Evolutionary conservation across 2,329 filamentous ascomycete genomes (phyloP).

Genomic region (Volutella citrinella): DNA sequence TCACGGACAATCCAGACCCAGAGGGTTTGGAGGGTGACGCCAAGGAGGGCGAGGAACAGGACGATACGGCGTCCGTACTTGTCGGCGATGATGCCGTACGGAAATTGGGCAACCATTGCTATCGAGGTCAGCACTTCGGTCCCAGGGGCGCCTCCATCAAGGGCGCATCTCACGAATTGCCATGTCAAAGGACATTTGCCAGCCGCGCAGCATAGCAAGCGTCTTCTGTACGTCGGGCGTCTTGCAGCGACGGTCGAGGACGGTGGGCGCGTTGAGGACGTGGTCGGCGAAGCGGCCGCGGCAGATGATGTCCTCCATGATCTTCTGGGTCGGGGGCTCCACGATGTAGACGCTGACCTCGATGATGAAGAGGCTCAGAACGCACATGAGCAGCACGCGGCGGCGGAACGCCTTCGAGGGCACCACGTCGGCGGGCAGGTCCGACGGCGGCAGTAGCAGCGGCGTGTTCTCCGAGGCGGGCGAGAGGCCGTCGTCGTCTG

Average conservation of each 20-base stretch:
- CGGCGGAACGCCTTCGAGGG: constrained; percentile 26
- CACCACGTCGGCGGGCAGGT: constrained; percentile 13
- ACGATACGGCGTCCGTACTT: constrained; percentile 43
- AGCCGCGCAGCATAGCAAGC: constrained; percentile 50
- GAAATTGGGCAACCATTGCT: constrained; percentile 43
- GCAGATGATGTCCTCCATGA: constrained; percentile 55
- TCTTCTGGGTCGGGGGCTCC: constrained; percentile 43
- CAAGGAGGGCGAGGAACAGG: constrained; percentile 34
- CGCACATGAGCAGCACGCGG: constrained; percentile 30
- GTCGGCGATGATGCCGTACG: constrained; percentile 46
- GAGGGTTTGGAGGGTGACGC: constrained; percentile 23
- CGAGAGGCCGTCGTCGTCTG: constrained; percentile 2
- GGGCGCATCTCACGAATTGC: constrained; percentile 38
- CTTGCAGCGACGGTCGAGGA: constrained; percentile 48
- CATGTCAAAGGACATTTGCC: constrained; percentile 42
- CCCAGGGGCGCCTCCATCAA: neutral
- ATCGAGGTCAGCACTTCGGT: constrained; percentile 5
- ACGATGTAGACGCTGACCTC: constrained; percentile 38
- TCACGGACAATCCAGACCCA: constrained; percentile 32
- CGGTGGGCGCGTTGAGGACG: constrained; percentile 22
- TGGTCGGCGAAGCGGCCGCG: constrained; percentile 43
- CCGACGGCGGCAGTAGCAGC: constrained; percentile 14
- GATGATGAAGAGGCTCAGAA: constrained; percentile 40
- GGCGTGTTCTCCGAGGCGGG: constrained; percentile 16
- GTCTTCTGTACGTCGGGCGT: constrained; percentile 45